These are phyloP conservation scores for Botryosphaeria dothidea DNA, from an alignment of 2,329 filamentous ascomycete genomes.

Conservation along the genomic window DNA sequence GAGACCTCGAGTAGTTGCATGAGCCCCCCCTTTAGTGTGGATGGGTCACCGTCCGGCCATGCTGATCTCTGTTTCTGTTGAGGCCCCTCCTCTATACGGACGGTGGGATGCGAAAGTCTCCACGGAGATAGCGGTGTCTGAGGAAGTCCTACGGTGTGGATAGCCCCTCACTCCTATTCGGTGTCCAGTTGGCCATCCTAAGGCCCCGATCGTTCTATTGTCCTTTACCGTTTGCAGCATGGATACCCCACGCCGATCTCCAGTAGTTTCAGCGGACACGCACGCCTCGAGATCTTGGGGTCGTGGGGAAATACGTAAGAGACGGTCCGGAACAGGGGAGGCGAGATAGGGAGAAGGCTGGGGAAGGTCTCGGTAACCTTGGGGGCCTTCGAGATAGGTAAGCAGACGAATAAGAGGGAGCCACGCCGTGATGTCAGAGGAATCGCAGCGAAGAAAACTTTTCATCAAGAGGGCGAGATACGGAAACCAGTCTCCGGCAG, in stretches of 20 bases:
- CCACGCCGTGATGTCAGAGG: slow-evolving; percentile 3
- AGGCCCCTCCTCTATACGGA: background rate
- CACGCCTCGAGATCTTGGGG: background rate
- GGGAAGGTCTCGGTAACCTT: background rate
- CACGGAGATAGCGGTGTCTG: slow-evolving; percentile 7
- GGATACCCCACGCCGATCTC: slow-evolving; percentile 8
- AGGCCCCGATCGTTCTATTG: background rate
- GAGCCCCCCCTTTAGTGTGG: background rate
- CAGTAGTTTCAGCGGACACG: slow-evolving; percentile 3
- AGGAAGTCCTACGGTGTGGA: background rate
- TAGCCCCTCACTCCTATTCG: slow-evolving; percentile 12
- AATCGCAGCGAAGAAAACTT: slow-evolving; percentile 8
- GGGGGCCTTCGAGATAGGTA: background rate
- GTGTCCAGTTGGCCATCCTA: background rate
- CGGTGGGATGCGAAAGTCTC: background rate
- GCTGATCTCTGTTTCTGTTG: background rate
- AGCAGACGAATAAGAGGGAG: background rate
- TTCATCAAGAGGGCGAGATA: background rate
- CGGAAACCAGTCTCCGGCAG: slow-evolving; percentile 12
- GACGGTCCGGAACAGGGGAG: background rate
- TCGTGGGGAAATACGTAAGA: slow-evolving; percentile 1
- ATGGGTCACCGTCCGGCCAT: background rate
- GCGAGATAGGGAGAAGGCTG: background rate
- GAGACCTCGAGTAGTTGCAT: background rate
- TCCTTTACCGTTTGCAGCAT: slow-evolving; percentile 6